Base-by-base conservation (phyloP, 331 rosid genomes). In the Rhamnella rubrinervis region DNA sequence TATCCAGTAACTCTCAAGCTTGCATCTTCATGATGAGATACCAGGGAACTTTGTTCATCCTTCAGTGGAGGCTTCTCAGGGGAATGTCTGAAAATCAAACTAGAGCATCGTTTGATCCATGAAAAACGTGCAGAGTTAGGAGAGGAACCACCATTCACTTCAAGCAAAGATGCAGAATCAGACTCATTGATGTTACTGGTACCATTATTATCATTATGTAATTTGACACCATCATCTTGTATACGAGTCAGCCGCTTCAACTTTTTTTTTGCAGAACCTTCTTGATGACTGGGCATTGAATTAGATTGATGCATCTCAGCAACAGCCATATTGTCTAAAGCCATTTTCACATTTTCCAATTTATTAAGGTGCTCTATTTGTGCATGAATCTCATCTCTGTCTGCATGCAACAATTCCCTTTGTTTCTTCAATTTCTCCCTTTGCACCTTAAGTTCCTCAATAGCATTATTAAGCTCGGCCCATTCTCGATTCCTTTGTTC, bases 401-500 rank as follows among this genome's bases (percentile, higher is more conserved):
- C 98, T 14, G 66, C 83, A 71, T 86, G 98, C 92, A 93, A 80
- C 59, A 87, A 69, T 66, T 91, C 95, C 61, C 98, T 87, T 83
- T 93, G 98, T 46, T 87, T 80, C 65, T 84, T 88, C 70, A 93
- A 80, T 80, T 93, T 93, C 77, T 87, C 93, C 74, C 98, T 87
- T 68, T 91, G 98, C 69, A 87, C 73, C 83, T 58, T 86, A 20
- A 93, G 97, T 75, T 91, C 98, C 78, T 84, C 87, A 50, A 93
- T 93, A 49, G 90, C 88, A 61, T 83, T 85, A 67, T 72, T 91
- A 35, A 93, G 80, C 80, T 91, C 98, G 35, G 92, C 87, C 97
- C 98, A 91, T 76, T 93, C 98, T 71, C 12, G 85, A 59, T 89
- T 91, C 80, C 97, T 87, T 72, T 61, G 81, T 52, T 85, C 95